A percentile compares a stretch with the other conserved stretches of the same genome.
phyloP scores from a whole-genome alignment of 306 rosid genomes.

The Rubus parviflorus region DNA sequence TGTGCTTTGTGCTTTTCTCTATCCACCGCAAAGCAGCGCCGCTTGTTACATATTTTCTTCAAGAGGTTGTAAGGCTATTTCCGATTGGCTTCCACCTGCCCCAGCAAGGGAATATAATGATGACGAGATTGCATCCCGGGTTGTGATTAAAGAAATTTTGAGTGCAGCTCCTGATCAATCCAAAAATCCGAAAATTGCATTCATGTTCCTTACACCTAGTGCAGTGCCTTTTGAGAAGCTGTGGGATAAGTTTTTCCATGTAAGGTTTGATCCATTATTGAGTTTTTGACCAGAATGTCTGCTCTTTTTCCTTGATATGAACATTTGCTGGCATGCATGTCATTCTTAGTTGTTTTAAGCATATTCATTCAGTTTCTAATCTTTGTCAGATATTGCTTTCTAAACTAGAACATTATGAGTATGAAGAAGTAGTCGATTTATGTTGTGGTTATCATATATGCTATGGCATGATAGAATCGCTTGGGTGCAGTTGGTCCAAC shows the following conservation, averaged over 20 bases:
- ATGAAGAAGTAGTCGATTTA: background rate
- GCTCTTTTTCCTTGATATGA: background rate
- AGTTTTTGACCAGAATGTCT: background rate
- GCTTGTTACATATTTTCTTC: slow-evolving; percentile 86
- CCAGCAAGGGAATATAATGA: slow-evolving; percentile 78
- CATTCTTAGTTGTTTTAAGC: background rate
- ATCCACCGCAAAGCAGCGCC: slow-evolving; percentile 63
- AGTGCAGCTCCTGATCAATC: slow-evolving; percentile 43
- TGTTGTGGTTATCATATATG: background rate
- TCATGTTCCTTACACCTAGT: slow-evolving; percentile 88
- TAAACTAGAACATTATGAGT: background rate
- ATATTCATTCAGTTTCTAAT: background rate
- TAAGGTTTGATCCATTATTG: slow-evolving; percentile 39
- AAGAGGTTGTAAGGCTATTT: slow-evolving; percentile 64
- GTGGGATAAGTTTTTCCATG: slow-evolving; percentile 93
- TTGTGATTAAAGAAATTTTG: slow-evolving; percentile 75
- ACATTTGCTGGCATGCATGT: background rate
- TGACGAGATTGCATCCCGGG: slow-evolving; percentile 78
- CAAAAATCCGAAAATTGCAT: slow-evolving; percentile 73
- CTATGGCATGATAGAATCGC: background rate
- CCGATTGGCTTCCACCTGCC: slow-evolving; percentile 85
- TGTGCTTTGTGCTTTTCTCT: slow-evolving; percentile 78
- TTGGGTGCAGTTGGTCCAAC: background rate
- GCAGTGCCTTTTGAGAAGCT: slow-evolving; percentile 87
- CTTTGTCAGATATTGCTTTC: background rate